These are phyloP conservation scores for Macaranga tanarius DNA, from an alignment of 441 rosid genomes.

Conservation along the genomic window DNA sequence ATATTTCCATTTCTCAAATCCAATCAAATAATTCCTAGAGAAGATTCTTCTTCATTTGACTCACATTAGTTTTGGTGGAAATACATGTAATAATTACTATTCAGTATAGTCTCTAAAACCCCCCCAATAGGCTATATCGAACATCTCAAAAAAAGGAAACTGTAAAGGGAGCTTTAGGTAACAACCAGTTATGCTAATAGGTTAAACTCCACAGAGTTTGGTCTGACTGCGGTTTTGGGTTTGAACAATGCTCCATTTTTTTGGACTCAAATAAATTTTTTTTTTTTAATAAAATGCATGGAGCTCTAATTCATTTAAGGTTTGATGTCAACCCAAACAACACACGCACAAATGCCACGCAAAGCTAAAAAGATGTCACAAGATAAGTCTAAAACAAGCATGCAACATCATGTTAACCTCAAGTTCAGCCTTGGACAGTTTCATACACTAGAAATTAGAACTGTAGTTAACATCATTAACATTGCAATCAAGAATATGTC, in stretches of 20 bases:
- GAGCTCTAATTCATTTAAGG: constrained; percentile 8
- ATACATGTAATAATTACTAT: neutral
- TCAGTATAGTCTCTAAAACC: neutral
- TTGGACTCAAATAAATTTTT: neutral
- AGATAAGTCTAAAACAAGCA: neutral
- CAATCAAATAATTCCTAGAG: neutral
- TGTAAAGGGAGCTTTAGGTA: neutral
- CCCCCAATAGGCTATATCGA: neutral
- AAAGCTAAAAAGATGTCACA: neutral
- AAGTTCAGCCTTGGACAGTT: constrained; percentile 7
- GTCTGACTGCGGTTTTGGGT: neutral
- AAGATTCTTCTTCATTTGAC: neutral
- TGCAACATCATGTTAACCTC: neutral
- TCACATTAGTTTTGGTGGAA: neutral
- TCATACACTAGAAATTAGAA: too few species aligned
- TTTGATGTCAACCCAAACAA: neutral
- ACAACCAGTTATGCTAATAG: neutral
- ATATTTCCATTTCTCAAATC: neutral
- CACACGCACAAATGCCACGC: neutral
- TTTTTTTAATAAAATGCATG: neutral
- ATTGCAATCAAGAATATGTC: neutral
- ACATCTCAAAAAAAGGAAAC: neutral
- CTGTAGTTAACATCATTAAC: neutral
- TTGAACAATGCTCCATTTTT: neutral
- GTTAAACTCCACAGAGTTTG: neutral